Evolutionary conservation across 768 basidiomycete genomes (phyloP), one percentile per base, ranked within the genome.

Genomic region (Macrolepiota dolichaula): DNA sequence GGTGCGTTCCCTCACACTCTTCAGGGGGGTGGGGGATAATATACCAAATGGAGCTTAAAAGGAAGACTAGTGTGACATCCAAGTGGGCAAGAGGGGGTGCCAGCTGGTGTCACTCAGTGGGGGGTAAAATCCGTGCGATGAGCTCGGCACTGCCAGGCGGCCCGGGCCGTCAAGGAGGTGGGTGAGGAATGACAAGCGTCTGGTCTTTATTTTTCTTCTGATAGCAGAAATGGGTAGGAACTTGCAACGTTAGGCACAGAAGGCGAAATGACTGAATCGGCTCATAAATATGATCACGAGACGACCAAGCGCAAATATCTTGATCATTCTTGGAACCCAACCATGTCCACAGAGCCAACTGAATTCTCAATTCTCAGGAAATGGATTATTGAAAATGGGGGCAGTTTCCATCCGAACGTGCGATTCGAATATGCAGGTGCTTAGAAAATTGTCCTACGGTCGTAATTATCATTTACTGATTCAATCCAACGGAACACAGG

Each of bases 361-460:
- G 38, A 9, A 19, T 47, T 24, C 53, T 61, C 46, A 22, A 38
- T 44, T 6, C 35, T 61, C 6, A 55, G 40, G 37, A 54, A 22
- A 27, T 61, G 59, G 59, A 27, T 61, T 3, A 46, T 17, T 11
- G 52, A 46, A 3, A 32, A 37, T 24, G 59, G 53, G 6, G 59
- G 59, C 42, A 13, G 32, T 9, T 49, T 61, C 25, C 53, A 54
- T 12, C 35, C 22, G 13, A 27, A 36, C 13, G 46, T 40, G 2
- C 44, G 19, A 15, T 61, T 61, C 25, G 36, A 36, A 46, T 61
- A 44, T 24, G 35, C 59, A 61, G 59, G 59, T 61, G 32, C 44
- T 24, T 27, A 15, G n/a, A n/a, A 25, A 11, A 25, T 42, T n/a
- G 24, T 17, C 38, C 10, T 35, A 13, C 15, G 3, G 24, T 1